Evolutionary conservation across 495 filamentous ascomycete species (phyloP).

Genomic region (Daldinia loculata): DNA sequence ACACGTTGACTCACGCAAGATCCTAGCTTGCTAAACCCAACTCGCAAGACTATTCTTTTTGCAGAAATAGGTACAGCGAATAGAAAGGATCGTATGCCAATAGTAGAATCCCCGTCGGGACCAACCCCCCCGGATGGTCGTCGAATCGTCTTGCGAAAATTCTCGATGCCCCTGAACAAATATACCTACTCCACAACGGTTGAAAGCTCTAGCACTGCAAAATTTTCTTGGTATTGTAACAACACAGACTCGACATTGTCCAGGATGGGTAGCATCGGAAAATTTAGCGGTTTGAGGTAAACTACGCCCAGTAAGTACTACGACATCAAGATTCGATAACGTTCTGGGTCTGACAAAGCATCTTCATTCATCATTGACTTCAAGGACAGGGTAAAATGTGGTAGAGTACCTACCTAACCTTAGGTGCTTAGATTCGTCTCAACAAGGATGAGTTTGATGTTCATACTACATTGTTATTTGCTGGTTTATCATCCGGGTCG

Average conservation of each 20-base stretch:
- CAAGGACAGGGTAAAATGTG: background rate
- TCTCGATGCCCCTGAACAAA: background rate
- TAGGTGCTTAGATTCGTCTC: background rate
- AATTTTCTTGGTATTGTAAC: background rate
- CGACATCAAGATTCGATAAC: background rate
- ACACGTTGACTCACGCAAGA: background rate
- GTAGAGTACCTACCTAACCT: background rate
- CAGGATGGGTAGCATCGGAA: background rate
- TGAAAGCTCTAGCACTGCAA: background rate
- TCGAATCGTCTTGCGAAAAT: constrained; percentile 8
- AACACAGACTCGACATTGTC: background rate
- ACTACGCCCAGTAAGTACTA: background rate
- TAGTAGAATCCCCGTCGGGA: background rate
- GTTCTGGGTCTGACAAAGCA: background rate
- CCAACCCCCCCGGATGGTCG: background rate
- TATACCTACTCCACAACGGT: background rate
- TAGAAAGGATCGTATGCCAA: background rate
- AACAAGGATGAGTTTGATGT: background rate
- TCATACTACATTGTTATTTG: background rate
- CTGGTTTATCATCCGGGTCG: background rate
- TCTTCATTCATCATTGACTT: background rate
- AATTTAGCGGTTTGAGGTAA: constrained; percentile 8
- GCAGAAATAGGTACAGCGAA: background rate
- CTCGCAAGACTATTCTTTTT: background rate
- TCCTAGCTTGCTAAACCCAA: background rate